These are phyloP conservation scores for Typha latifolia DNA, from an alignment of 176 grass and related monocot species.

Conservation along the genomic window DNA sequence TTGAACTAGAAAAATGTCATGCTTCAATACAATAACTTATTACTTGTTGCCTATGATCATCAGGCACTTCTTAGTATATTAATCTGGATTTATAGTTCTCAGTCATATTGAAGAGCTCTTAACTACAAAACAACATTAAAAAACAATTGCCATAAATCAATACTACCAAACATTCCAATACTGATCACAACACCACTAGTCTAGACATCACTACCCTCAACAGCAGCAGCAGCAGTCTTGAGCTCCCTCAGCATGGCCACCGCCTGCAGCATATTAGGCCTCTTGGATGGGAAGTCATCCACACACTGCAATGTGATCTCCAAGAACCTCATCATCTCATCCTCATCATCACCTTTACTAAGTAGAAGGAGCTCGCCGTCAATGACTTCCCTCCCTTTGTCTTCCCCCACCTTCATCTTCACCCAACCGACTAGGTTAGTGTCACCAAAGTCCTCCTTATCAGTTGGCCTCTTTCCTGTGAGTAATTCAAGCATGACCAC, in stretches of 20 bases:
- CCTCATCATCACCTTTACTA: constrained; percentile 6
- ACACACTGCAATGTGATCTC: constrained; percentile 82
- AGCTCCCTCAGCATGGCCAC: constrained; percentile 72
- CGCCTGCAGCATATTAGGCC: constrained; percentile 80
- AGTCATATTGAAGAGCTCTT: too few relatives aligned
- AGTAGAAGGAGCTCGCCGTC: constrained; percentile 40
- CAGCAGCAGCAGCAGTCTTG: constrained; percentile 15
- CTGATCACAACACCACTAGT: background rate
- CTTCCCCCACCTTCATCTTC: constrained; percentile 80
- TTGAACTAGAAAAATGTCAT: too few relatives aligned
- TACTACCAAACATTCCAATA: background rate
- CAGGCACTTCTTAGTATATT: too few relatives aligned
- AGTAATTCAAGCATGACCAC: constrained; percentile 83
- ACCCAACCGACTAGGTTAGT: constrained; percentile 90
- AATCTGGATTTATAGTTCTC: too few relatives aligned
- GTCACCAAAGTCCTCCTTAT: constrained; percentile 95
- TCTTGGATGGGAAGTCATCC: constrained; percentile 82
- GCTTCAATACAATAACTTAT: too few relatives aligned
- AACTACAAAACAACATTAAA: background rate
- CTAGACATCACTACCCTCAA: background rate
- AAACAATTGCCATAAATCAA: background rate
- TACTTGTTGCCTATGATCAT: too few relatives aligned
- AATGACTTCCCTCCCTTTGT: constrained; percentile 55
- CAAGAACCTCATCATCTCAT: constrained; percentile 68
- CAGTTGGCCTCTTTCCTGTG: constrained; percentile 64